Evolutionary conservation across 257 asterid genomes (phyloP), one percentile per base, ranked within the genome.

Genomic region (Prunella vulgaris): DNA sequence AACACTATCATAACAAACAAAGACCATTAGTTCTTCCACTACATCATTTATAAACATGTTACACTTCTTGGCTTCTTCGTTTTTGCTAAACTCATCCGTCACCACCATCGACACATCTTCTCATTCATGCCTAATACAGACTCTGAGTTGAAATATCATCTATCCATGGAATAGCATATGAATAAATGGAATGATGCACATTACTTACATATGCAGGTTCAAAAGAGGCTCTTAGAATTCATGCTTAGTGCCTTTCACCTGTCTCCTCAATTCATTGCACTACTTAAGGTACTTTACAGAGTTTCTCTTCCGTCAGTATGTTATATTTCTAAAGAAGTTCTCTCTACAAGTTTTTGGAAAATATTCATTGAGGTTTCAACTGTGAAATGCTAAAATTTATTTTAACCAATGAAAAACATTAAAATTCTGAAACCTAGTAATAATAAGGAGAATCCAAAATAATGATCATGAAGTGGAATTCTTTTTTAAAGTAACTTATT

Each of bases 171-270:
- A 59, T 68, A 32, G 13, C 71, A 42, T 71, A 15, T 66, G 56
- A 44, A 27, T 76, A 66, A 51, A 68, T 69, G 49, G 33, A 64
- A 64, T 60, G 56, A 64, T 68, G 66, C 72, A 62, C 40, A 66
- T 61, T 22, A 25, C 71, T 65, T 57, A 21, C 33, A 51, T 52
- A 53, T 78, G 67, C 84, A 92, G 97, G 88, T 90, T 51, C 97
- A 93, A 64, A 90, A 84, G 84, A 82, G 92, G 88, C 88, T 93
- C 77, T 56, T 90, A 58, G 96, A 93, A 78, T 90, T 93, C 85
- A 66, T 93, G 86, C 97, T 93, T 70, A 80, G 97, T 68, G 87
- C 89, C 76, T 90, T 93, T 60, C 86, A 82, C 66, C 86, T 84
- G 66, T 84, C 95, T 72, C 98, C 98, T 78, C 81, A 81, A 73